These are phyloP conservation scores for Fusarium heterosporum DNA, from an alignment of 2,329 filamentous ascomycete genomes.

Conservation along the genomic window DNA sequence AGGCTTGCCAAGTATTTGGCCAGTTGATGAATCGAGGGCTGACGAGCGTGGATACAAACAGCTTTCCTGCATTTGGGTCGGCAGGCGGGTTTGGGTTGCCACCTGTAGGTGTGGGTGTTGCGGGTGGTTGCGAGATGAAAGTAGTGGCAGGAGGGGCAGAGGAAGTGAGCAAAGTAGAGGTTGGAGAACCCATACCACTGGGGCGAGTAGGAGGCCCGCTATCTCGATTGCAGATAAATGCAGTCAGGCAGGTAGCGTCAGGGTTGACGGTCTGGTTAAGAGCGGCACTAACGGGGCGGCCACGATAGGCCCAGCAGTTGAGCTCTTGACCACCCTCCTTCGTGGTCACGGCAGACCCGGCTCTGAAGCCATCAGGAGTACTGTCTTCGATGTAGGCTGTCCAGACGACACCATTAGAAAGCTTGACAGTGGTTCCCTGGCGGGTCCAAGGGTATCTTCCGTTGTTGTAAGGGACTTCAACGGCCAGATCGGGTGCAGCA, in stretches of 20 bases:
- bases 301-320: slow-evolving; percentile 58
- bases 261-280: slow-evolving; percentile 54
- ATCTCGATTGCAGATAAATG: slow-evolving; percentile 57
- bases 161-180: slow-evolving; percentile 51
- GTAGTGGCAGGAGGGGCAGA: slow-evolving; percentile 51
- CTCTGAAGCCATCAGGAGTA: slow-evolving; percentile 55
- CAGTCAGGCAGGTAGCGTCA: slow-evolving; percentile 55
- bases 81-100: slow-evolving; percentile 50
- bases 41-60: slow-evolving; percentile 50
- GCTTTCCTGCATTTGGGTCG: slow-evolving; percentile 46
- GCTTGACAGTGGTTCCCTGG: slow-evolving; percentile 53
- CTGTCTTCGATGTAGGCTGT: slow-evolving; percentile 57
- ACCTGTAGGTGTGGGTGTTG: slow-evolving; percentile 40
- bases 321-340: slow-evolving; percentile 55
- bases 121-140: slow-evolving; percentile 48
- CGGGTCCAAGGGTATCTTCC: slow-evolving; percentile 56
- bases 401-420: slow-evolving; percentile 56
- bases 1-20: slow-evolving; percentile 54
- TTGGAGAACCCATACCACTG: slow-evolving; percentile 52
- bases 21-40: slow-evolving; percentile 57
- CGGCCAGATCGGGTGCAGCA: slow-evolving; percentile 53
- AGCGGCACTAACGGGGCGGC: slow-evolving; percentile 54
- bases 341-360: slow-evolving; percentile 55
- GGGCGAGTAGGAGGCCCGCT: slow-evolving; percentile 51
- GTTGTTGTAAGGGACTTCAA: slow-evolving; percentile 54